Conservation (phyloP, 495 filamentous ascomycete genomes). For the Neurospora terricola region DNA sequence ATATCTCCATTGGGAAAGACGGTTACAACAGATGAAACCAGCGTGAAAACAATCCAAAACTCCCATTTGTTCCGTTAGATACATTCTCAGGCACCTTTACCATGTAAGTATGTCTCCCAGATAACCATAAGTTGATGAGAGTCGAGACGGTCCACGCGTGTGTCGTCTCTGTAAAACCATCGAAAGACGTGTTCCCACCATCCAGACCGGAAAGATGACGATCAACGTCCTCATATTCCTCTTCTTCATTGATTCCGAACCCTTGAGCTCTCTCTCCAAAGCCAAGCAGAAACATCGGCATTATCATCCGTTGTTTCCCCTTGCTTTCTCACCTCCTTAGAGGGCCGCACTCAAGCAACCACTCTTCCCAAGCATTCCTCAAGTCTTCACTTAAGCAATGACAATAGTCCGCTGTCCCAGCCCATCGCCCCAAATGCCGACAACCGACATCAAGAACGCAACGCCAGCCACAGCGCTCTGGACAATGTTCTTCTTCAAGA, state of each 20-base stretch:
- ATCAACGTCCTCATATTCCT: not conserved
- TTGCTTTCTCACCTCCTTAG: not conserved
- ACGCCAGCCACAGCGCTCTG: conserved; percentile 52
- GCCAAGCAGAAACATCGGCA: not conserved
- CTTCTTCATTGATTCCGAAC: not conserved
- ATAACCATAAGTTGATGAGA: not conserved
- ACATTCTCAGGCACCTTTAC: conserved; percentile 5
- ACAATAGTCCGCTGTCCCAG: conserved; percentile 9
- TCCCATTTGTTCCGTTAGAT: conserved; percentile 6
- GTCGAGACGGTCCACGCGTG: not conserved
- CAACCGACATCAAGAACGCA: conserved; percentile 63
- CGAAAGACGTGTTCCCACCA: not conserved
- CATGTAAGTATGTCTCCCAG: not conserved
- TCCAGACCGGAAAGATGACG: not conserved
- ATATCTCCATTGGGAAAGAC: not conserved
- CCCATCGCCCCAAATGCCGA: conserved; percentile 87
- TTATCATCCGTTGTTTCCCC: not conserved
- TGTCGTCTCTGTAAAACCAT: not conserved
- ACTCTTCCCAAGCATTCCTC: not conserved
- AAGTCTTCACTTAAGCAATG: not conserved
- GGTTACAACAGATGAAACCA: not conserved
- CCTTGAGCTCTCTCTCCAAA: not conserved
- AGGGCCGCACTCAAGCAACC: not conserved
- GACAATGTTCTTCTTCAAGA: conserved; percentile 49
- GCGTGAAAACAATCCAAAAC: not conserved